phyloP scores from a whole-genome alignment of 768 basidiomycete genomes.

The Boletus tylopilopsis region DNA sequence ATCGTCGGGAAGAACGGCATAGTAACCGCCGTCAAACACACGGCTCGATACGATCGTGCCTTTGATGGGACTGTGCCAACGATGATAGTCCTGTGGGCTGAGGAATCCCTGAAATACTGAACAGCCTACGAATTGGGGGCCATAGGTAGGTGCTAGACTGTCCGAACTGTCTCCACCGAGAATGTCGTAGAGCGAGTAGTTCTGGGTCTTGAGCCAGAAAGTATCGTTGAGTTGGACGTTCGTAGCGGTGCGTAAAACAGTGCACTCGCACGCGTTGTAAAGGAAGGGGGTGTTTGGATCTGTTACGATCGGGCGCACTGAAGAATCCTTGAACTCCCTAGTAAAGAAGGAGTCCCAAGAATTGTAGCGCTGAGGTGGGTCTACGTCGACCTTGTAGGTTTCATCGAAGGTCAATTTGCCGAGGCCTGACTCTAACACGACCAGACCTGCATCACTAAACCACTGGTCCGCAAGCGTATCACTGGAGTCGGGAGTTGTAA shows the following conservation, averaged over 20 bases:
- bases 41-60: conserved; percentile 30
- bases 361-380: background rate
- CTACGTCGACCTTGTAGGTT: background rate
- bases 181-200: conserved; percentile 57
- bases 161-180: conserved; percentile 30
- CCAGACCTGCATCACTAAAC: background rate
- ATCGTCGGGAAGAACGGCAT: conserved; percentile 7
- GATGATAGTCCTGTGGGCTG: too few species aligned
- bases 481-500: background rate
- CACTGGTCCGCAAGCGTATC: conserved; percentile 1
- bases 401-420: background rate
- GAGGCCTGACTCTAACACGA: background rate
- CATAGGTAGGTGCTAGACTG: too few species aligned
- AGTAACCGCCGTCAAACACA: conserved; percentile 24
- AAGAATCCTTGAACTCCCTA: background rate
- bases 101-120: conserved; percentile 27
- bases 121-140: conserved; percentile 43
- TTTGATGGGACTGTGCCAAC: conserved; percentile 31
- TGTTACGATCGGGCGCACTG: background rate
- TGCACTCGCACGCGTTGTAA: conserved; percentile 51
- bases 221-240: conserved; percentile 39
- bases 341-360: conserved; percentile 1
- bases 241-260: conserved; percentile 31
- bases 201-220: conserved; percentile 59
- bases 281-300: too few species aligned